phyloP scores from a whole-genome alignment of 305 asterid species.

The Fraxinus velutina region DNA sequence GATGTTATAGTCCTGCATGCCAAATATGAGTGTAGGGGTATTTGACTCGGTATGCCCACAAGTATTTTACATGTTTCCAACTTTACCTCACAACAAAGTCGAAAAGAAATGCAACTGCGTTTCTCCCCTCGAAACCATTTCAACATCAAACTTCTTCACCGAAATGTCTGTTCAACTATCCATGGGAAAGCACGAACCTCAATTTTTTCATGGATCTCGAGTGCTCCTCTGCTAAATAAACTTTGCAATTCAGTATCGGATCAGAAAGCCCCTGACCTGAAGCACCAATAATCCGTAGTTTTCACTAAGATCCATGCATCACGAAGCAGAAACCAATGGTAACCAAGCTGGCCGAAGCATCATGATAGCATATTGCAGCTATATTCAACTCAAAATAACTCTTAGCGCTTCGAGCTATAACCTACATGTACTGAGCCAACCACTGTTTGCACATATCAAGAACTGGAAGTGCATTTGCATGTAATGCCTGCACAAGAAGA shows the following conservation, averaged over 20 bases:
- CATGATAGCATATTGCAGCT: slow-evolving; percentile 17
- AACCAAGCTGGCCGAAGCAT: slow-evolving; percentile 4
- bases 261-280: slow-evolving; percentile 3
- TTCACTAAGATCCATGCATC: slow-evolving; percentile 11
- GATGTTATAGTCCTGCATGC: neutral
- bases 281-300: slow-evolving; percentile 12
- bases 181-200: neutral
- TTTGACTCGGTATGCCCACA: slow-evolving; percentile 5
- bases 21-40: neutral
- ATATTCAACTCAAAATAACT: slow-evolving; percentile 25
- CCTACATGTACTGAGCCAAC: slow-evolving; percentile 91
- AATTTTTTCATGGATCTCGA: neutral
- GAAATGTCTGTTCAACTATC: slow-evolving; percentile 9
- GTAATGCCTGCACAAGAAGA: slow-evolving; percentile 66
- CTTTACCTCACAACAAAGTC: slow-evolving; percentile 5
- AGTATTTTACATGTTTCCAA: slow-evolving; percentile 1
- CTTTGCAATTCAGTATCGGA: neutral
- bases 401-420: slow-evolving; percentile 6
- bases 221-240: neutral
- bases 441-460: slow-evolving; percentile 99
- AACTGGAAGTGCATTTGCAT: slow-evolving; percentile 96
- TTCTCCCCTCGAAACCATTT: neutral
- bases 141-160: neutral
- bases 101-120: slow-evolving; percentile 5
- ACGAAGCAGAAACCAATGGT: neutral